phyloP scores from a whole-genome alignment of 306 rosid genomes.

The Crataegus laevigata region DNA sequence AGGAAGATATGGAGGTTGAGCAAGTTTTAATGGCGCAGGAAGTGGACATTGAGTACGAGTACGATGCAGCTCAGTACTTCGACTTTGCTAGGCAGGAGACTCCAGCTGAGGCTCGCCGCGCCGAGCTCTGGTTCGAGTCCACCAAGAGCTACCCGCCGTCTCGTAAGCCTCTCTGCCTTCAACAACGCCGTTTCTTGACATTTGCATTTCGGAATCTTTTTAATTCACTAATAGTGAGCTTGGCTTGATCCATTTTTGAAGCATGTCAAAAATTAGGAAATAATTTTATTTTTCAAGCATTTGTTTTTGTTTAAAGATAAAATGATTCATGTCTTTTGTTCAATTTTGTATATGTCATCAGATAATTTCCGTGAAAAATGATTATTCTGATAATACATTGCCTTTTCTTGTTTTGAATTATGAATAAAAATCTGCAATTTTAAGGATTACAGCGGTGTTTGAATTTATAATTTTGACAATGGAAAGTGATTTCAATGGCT shows the following conservation, averaged over 20 bases:
- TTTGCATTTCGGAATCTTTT: background rate
- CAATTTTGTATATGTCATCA: background rate
- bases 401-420: background rate
- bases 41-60: slow-evolving; percentile 54
- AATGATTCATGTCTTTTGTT: background rate
- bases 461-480: background rate
- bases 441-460: background rate
- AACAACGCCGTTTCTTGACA: background rate
- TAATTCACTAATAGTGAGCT: background rate
- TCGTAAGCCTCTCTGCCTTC: slow-evolving; percentile 30
- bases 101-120: slow-evolving; percentile 34
- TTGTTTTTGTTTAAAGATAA: background rate
- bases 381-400: too few species aligned
- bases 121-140: slow-evolving; percentile 50
- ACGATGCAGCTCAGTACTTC: slow-evolving; percentile 38
- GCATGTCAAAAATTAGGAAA: background rate
- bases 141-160: slow-evolving; percentile 51
- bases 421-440: background rate
- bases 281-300: background rate
- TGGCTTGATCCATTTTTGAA: background rate
- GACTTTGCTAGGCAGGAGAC: slow-evolving; percentile 42
- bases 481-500: background rate
- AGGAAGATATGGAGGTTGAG: slow-evolving; percentile 44
- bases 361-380: background rate
- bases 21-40: slow-evolving; percentile 39